phyloP scores from a whole-genome alignment of 306 rosid genomes.

The Ormosia semicastrata region DNA sequence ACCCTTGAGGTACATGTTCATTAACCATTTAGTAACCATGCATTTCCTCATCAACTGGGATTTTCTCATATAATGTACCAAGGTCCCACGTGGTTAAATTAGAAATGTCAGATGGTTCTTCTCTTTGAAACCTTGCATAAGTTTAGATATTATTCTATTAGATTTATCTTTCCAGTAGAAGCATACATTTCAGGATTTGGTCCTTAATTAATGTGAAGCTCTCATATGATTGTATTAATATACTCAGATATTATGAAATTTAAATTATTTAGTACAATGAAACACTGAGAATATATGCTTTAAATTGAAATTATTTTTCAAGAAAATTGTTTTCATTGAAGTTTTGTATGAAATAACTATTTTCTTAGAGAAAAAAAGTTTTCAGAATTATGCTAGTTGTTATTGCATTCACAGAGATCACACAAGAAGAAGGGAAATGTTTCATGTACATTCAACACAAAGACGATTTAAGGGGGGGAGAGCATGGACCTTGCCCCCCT shows the following conservation, averaged over 20 bases:
- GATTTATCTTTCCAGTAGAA: background rate
- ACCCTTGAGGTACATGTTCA: background rate
- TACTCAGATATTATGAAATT: background rate
- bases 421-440: too few species aligned
- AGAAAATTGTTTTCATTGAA: background rate
- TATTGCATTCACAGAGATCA: background rate
- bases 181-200: background rate
- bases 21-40: background rate
- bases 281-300: background rate
- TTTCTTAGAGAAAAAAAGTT: background rate
- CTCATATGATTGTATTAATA: background rate
- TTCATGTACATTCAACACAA: too few species aligned
- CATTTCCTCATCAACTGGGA: slow-evolving; percentile 1
- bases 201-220: background rate
- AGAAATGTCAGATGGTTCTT: background rate
- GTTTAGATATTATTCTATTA: background rate
- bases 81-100: background rate
- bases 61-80: background rate
- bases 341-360: background rate
- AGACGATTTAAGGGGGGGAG: too few species aligned
- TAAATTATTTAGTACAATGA: background rate
- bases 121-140: background rate
- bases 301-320: background rate
- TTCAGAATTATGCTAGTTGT: background rate
- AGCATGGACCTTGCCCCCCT: too few species aligned